Evolutionary conservation across 2,329 filamentous ascomycete species (phyloP).

Genomic region (Ophiostoma ips): DNA sequence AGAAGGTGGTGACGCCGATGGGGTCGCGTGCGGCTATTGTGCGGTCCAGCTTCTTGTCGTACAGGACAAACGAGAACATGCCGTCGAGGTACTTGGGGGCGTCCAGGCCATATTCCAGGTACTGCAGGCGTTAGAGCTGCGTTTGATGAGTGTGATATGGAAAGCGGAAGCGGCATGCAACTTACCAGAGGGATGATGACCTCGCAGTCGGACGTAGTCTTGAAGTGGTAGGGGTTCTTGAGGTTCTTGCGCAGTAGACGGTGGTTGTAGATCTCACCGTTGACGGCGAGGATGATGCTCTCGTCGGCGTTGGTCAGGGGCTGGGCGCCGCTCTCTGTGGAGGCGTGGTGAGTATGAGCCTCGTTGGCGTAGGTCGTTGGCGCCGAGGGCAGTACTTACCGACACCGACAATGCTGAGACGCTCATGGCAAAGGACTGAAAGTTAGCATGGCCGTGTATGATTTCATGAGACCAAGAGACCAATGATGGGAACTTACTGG

Average conservation of each 20-base stretch:
- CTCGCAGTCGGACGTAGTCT: conserved; percentile 97
- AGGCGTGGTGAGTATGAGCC: conserved; percentile 17
- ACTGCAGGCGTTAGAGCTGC: conserved; percentile 39
- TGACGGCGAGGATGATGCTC: conserved; percentile 83
- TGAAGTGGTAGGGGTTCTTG: conserved; percentile 82
- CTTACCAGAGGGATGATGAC: conserved; percentile 93
- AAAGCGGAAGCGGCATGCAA: conserved; percentile 14
- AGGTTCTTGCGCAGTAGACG: conserved; percentile 80
- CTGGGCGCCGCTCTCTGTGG: conserved; percentile 83
- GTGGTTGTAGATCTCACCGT: conserved; percentile 99
- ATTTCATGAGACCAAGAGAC: not conserved
- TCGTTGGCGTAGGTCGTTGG: conserved; percentile 2
- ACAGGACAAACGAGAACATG: conserved; percentile 99
- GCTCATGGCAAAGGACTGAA: conserved; percentile 86
- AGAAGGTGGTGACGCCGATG: conserved; percentile 93
- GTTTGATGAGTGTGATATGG: not conserved
- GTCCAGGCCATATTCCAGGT: conserved; percentile 82
- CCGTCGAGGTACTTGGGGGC: conserved; percentile 89
- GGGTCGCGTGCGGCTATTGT: conserved; percentile 90
- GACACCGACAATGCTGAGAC: conserved; percentile 93
- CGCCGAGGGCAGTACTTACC: conserved; percentile 40
- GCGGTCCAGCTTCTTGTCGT: conserved; percentile 88
- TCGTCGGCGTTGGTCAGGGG: conserved; percentile 86
- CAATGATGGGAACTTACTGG: conserved; percentile 47
- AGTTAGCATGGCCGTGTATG: conserved; percentile 16